phyloP scores from a whole-genome alignment of 164 flowering plant species.

The Echeveria elegans region DNA sequence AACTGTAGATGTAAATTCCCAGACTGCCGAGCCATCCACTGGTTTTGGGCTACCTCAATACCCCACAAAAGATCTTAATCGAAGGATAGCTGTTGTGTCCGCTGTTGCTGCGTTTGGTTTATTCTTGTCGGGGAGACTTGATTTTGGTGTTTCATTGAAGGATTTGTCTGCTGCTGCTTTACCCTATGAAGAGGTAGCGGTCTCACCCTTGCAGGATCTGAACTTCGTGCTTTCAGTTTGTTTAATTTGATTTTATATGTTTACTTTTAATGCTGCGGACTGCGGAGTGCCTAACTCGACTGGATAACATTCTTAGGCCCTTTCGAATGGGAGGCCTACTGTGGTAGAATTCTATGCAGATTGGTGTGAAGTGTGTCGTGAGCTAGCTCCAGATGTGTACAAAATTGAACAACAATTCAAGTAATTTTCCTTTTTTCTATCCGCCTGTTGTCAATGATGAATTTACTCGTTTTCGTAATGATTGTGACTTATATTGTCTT shows the following conservation, averaged over 20 bases:
- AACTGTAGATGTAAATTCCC: not conserved
- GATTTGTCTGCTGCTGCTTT: conserved; percentile 1
- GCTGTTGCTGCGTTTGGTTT: not conserved
- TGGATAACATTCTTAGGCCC: conserved; percentile 42
- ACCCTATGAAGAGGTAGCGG: not conserved
- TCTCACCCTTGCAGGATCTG: not conserved
- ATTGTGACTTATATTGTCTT: not conserved
- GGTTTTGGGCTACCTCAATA: conserved; percentile 5
- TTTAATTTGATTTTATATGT: not conserved
- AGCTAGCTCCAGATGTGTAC: conserved; percentile 91
- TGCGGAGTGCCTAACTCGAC: not conserved
- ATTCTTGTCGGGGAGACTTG: conserved; percentile 3
- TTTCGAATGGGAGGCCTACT: conserved; percentile 90
- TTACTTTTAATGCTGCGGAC: not conserved
- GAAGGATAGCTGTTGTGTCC: conserved; percentile 1
- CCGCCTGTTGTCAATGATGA: not conserved
- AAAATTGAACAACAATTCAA: conserved; percentile 87
- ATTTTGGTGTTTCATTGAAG: conserved; percentile 6
- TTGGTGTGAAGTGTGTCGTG: conserved; percentile 64
- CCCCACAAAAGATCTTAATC: conserved; percentile 6
- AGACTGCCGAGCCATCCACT: not conserved
- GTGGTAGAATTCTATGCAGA: conserved; percentile 98
- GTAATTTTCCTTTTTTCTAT: conserved; percentile 28
- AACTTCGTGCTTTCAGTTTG: not conserved
- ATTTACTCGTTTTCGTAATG: not conserved